Evolutionary conservation across 192 early-diverging fungal species (phyloP).

Genomic region (Linderina pennispora): DNA sequence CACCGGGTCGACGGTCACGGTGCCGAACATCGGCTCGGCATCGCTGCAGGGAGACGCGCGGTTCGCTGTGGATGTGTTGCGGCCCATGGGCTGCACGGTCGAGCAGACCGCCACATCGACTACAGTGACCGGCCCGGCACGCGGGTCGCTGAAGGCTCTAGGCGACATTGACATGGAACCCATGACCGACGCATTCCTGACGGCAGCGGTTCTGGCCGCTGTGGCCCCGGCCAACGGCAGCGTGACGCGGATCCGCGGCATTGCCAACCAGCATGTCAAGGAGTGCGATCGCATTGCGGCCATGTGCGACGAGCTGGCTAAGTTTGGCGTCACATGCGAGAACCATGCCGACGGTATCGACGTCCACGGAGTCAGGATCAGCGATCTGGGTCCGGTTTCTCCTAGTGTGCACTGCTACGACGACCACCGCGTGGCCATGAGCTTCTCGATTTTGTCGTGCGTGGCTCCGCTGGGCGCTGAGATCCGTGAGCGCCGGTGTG

Average conservation of each 20-base stretch:
- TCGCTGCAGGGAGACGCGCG: conserved; percentile 90
- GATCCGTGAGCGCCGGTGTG: conserved; percentile 92
- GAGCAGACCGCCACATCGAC: conserved; percentile 84
- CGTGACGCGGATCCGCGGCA: conserved; percentile 84
- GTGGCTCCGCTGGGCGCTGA: conserved; percentile 66
- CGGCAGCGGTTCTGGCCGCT: conserved; percentile 87
- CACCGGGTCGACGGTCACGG: conserved; percentile 79
- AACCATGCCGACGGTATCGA: conserved; percentile 90
- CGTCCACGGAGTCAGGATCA: conserved; percentile 60
- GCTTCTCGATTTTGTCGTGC: conserved; percentile 79
- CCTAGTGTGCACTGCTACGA: conserved; percentile 88
- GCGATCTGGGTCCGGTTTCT: conserved; percentile 45
- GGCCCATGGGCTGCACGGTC: conserved; percentile 89
- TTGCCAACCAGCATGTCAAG: conserved; percentile 97
- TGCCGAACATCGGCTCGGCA: conserved; percentile 88
- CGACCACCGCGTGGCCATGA: conserved; percentile 98
- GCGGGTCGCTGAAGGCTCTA: conserved; percentile 64
- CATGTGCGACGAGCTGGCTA: conserved; percentile 88
- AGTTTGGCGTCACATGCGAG: conserved; percentile 77
- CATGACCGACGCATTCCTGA: conserved; percentile 99
- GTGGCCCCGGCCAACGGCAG: conserved; percentile 61
- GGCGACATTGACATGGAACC: conserved; percentile 91
- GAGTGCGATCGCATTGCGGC: conserved; percentile 97
- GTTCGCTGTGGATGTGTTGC: conserved; percentile 85
- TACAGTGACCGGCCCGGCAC: conserved; percentile 80